Percentiles rank a stretch among this genome's conserved stretches.
Conservation (phyloP, 2,329 filamentous ascomycete genomes). For the Triangularia verruculosa region DNA sequence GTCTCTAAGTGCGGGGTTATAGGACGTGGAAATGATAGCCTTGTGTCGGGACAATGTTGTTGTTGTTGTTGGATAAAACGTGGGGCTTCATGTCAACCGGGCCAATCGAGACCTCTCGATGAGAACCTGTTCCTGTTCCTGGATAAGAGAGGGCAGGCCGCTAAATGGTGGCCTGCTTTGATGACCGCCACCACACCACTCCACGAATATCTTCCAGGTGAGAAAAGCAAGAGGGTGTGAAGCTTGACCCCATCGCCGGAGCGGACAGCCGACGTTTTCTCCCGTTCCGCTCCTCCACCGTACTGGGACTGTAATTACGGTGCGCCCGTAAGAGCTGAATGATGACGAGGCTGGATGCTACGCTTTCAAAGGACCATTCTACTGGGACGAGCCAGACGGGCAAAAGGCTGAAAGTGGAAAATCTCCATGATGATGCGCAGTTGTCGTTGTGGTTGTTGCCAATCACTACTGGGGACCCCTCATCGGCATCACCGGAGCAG, state of each 20-base stretch:
- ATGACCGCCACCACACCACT: not conserved
- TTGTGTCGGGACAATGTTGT: conserved; percentile 1
- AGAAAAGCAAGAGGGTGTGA: conserved; percentile 5
- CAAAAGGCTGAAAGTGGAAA: not conserved
- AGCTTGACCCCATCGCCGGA: conserved; percentile 6
- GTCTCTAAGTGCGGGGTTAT: not conserved
- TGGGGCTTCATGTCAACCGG: conserved; percentile 3
- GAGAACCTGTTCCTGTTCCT: conserved; percentile 19
- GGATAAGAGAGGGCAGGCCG: conserved; percentile 9
- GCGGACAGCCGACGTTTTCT: conserved; percentile 10
- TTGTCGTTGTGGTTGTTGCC: not conserved
- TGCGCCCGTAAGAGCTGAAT: not conserved
- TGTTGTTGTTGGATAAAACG: not conserved
- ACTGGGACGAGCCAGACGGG: not conserved
- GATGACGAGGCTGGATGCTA: not conserved
- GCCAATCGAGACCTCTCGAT: conserved; percentile 14
- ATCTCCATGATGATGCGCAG: not conserved
- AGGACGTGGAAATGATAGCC: conserved; percentile 7
- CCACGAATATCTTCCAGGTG: not conserved
- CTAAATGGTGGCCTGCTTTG: not conserved
- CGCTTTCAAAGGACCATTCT: not conserved
- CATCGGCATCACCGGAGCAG: conserved; percentile 7
- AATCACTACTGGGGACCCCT: not conserved
- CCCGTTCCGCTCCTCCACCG: conserved; percentile 6
- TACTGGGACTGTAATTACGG: not conserved